Evolutionary conservation across 129 eudicot genomes (phyloP).

Genomic region (Heracleum sosnowskyi): DNA sequence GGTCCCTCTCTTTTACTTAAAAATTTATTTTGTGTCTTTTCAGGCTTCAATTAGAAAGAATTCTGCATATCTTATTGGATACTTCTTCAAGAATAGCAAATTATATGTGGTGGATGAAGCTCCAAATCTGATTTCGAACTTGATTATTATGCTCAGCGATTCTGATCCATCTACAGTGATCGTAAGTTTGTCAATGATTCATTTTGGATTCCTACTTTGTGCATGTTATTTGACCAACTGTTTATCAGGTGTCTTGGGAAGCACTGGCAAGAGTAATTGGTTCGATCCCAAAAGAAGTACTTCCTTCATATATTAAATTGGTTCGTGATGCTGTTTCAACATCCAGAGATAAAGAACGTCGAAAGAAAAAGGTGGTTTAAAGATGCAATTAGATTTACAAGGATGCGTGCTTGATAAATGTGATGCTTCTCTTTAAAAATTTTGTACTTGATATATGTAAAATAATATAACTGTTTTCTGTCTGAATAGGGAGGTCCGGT

Average conservation of each 20-base stretch:
- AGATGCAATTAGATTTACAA: background rate
- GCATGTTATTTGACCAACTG: slow-evolving; percentile 8
- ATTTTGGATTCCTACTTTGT: background rate
- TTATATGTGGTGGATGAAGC: slow-evolving; percentile 91
- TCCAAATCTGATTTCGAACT: slow-evolving; percentile 80
- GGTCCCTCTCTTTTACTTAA: background rate
- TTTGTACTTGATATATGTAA: background rate
- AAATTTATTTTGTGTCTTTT: slow-evolving; percentile 17
- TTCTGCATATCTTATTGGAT: slow-evolving; percentile 77
- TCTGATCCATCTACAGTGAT: slow-evolving; percentile 65
- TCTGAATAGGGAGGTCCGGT: slow-evolving; percentile 78
- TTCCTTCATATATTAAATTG: slow-evolving; percentile 78
- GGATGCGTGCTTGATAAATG: background rate
- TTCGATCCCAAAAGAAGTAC: slow-evolving; percentile 88
- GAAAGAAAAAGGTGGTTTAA: slow-evolving; percentile 69
- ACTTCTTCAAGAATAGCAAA: slow-evolving; percentile 89
- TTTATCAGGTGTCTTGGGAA: slow-evolving; percentile 83
- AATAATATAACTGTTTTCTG: slow-evolving; percentile 8
- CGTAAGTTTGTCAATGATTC: slow-evolving; percentile 32
- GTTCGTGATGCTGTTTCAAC: slow-evolving; percentile 98
- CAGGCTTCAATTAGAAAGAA: slow-evolving; percentile 80
- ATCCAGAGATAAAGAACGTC: slow-evolving; percentile 82
- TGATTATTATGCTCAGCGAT: slow-evolving; percentile 82
- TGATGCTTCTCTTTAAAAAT: slow-evolving; percentile 2
- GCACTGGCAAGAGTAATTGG: slow-evolving; percentile 78